Percentiles rank a stretch among this genome's conserved stretches.
Conservation (phyloP, 164 flowering plant species). For the Taxillus chinensis region DNA sequence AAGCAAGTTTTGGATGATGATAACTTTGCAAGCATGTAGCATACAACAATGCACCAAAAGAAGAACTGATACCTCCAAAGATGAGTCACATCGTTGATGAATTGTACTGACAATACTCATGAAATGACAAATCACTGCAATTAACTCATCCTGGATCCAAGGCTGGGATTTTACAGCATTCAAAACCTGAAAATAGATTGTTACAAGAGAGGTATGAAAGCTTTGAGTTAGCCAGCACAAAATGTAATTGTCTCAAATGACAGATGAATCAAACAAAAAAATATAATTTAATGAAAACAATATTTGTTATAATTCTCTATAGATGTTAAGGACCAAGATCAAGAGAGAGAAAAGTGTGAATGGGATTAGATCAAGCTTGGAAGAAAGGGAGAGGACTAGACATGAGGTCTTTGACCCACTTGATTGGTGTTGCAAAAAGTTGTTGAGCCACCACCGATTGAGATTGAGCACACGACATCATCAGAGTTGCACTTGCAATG, state of each 20-base stretch:
- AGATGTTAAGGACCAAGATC: no score
- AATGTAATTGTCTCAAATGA: not conserved
- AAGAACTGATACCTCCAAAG: slow-evolving; percentile 55
- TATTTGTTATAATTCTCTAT: no score
- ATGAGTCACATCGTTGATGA: slow-evolving; percentile 74
- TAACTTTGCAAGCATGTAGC: no score
- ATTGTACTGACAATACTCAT: slow-evolving; percentile 64
- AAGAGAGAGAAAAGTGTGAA: no score
- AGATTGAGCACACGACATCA: no score
- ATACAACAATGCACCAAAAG: not conserved
- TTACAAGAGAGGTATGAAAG: not conserved
- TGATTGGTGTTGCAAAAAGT: no score
- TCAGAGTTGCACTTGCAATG: no score
- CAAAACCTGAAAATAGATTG: slow-evolving; percentile 39
- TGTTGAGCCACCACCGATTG: no score
- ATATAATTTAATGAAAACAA: not conserved
- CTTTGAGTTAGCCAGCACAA: not conserved
- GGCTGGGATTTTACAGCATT: slow-evolving; percentile 81
- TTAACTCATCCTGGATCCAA: slow-evolving; percentile 40
- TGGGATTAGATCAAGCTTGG: no score
- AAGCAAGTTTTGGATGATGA: no score
- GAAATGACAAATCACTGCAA: slow-evolving; percentile 49
- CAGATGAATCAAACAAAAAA: not conserved
- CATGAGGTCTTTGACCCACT: no score
- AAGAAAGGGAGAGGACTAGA: no score